These are phyloP conservation scores for Aureobasidium sp. DNA, from an alignment of 2,329 filamentous ascomycete species.

Conservation along the genomic window DNA sequence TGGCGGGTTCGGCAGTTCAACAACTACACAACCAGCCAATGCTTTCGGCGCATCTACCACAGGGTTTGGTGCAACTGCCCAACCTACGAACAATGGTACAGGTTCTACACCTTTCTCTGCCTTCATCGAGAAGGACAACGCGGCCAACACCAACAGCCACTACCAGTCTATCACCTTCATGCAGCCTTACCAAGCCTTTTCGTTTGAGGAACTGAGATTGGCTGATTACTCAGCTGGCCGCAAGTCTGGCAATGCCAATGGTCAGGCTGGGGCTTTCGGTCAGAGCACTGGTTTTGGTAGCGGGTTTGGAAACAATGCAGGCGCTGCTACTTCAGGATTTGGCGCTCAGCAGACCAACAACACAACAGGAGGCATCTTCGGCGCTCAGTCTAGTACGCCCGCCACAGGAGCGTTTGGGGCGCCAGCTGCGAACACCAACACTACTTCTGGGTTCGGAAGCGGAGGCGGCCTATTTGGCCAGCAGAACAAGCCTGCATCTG, in stretches of 20 bases:
- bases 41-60: not conserved
- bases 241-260: constrained; percentile 73
- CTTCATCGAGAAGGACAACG: constrained; percentile 65
- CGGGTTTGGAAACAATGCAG: constrained; percentile 36
- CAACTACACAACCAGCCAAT: constrained; percentile 19
- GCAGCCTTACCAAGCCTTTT: constrained; percentile 80
- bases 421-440: constrained; percentile 41
- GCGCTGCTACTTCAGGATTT: constrained; percentile 37
- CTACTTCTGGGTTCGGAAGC: not conserved
- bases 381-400: constrained; percentile 32
- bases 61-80: constrained; percentile 36
- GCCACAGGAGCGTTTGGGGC: constrained; percentile 20
- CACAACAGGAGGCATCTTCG: constrained; percentile 26
- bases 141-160: constrained; percentile 52
- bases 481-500: not conserved
- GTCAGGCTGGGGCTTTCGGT: constrained; percentile 76
- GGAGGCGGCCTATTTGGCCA: constrained; percentile 24
- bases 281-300: constrained; percentile 51
- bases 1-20: constrained; percentile 33
- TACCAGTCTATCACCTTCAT: constrained; percentile 78
- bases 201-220: constrained; percentile 60
- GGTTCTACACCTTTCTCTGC: constrained; percentile 59
- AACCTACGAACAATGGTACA: constrained; percentile 56
- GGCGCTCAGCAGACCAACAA: constrained; percentile 33
- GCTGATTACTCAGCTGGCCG: constrained; percentile 86